Conservation (phyloP, 352 stramenopile species). For the Pelagophyceae sp. region DNA sequence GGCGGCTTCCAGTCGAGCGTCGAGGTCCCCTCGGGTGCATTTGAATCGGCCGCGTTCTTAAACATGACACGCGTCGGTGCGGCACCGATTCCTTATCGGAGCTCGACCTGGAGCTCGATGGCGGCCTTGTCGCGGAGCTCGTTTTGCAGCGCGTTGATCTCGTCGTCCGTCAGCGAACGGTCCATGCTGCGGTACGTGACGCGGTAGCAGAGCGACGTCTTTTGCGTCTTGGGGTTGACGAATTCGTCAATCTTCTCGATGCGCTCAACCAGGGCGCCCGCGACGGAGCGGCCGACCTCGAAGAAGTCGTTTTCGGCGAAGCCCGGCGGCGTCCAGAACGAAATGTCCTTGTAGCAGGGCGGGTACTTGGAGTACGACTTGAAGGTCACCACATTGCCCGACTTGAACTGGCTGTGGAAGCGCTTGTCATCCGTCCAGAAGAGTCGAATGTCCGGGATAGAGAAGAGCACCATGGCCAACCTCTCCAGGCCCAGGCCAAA, state of each 20-base stretch:
- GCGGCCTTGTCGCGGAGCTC: constrained; percentile 63
- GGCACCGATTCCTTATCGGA: constrained; percentile 78
- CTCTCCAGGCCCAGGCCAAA: constrained; percentile 96
- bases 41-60: too few species aligned
- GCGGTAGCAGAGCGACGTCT: constrained; percentile 89
- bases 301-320: constrained; percentile 94
- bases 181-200: constrained; percentile 98
- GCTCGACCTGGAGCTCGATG: constrained; percentile 65
- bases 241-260: constrained; percentile 92
- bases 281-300: constrained; percentile 87
- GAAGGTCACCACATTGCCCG: constrained; percentile 87
- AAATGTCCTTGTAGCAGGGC: constrained; percentile 95
- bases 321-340: constrained; percentile 80
- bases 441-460: constrained; percentile 97
- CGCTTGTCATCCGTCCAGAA: constrained; percentile 94
- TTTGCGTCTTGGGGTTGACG: constrained; percentile 88
- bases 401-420: constrained; percentile 60
- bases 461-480: constrained; percentile 97
- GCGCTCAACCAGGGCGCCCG: constrained; percentile 90
- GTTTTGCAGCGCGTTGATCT: constrained; percentile 92
- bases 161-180: constrained; percentile 93
- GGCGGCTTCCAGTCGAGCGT: too few species aligned
- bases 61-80: too few species aligned
- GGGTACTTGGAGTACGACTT: constrained; percentile 98
- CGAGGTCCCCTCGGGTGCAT: too few species aligned